These are phyloP conservation scores for Pseudogymnoascus sp. DNA, from an alignment of 2,329 filamentous ascomycete species.

Conservation along the genomic window DNA sequence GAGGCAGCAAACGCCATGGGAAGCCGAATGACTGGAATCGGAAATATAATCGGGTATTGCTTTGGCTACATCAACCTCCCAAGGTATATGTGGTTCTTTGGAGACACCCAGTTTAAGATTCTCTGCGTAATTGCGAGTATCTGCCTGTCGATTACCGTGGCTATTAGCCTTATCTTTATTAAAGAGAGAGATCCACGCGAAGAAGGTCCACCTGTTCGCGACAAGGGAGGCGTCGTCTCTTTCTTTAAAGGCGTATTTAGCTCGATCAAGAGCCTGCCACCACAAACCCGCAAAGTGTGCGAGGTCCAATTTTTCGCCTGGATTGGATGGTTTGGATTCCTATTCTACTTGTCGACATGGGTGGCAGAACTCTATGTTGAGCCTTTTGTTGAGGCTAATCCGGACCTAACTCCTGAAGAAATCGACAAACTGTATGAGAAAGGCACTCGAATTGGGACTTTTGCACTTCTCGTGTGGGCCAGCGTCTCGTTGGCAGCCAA, in stretches of 20 bases:
- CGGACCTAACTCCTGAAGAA: conserved; percentile 66
- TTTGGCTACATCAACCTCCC: conserved; percentile 80
- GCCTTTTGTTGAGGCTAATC: conserved; percentile 68
- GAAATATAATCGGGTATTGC: conserved; percentile 85
- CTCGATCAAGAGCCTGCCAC: conserved; percentile 70
- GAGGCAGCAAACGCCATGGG: conserved; percentile 93
- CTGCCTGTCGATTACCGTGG: conserved; percentile 60
- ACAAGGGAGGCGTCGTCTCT: conserved; percentile 57
- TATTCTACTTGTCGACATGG: conserved; percentile 93
- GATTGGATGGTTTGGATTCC: conserved; percentile 92
- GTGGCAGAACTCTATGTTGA: conserved; percentile 89
- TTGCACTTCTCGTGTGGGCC: conserved; percentile 82
- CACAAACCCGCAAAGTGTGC: conserved; percentile 76
- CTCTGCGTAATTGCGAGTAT: conserved; percentile 80
- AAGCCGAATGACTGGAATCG: conserved; percentile 74
- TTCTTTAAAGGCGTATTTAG: conserved; percentile 75
- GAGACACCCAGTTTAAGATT: conserved; percentile 85
- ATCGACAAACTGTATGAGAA: conserved; percentile 75
- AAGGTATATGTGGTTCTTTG: conserved; percentile 67
- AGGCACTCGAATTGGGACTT: conserved; percentile 79
- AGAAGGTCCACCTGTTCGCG: conserved; percentile 54
- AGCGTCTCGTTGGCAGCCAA: conserved; percentile 76
- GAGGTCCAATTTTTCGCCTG: conserved; percentile 78
- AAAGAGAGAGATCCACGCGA: conserved; percentile 72
- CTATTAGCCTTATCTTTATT: conserved; percentile 62